Evolutionary conservation across 371 early-diverging fungal species (phyloP).

Genomic region (Rhizopus arrhizus): DNA sequence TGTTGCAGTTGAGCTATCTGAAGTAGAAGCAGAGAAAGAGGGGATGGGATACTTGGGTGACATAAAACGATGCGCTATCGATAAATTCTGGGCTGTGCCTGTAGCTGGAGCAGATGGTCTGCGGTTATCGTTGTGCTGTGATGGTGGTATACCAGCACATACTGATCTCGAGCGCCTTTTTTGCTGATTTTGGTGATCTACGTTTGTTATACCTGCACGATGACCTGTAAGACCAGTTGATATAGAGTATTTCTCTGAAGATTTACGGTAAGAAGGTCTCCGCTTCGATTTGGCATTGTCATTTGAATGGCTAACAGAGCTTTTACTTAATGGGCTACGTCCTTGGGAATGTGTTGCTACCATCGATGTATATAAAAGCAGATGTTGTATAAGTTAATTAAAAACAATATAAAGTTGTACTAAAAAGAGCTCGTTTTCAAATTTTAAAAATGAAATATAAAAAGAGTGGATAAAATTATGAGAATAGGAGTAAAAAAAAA

Average conservation of each 20-base stretch:
- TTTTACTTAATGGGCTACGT: too few relatives aligned
- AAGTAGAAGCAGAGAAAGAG: too few relatives aligned
- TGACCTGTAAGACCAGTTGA: neutral
- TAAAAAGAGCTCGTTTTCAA: too few relatives aligned
- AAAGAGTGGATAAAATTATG: too few relatives aligned
- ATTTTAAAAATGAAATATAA: too few relatives aligned
- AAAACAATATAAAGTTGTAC: too few relatives aligned
- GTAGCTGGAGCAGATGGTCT: constrained; percentile 20
- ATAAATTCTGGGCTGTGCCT: constrained; percentile 23
- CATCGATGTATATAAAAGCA: too few relatives aligned
- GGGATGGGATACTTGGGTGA: neutral
- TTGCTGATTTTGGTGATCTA: neutral
- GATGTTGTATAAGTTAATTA: too few relatives aligned
- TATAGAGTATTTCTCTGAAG: neutral
- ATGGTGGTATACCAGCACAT: neutral
- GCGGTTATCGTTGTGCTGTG: constrained; percentile 2
- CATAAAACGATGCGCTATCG: constrained; percentile 22
- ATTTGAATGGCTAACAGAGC: too few relatives aligned
- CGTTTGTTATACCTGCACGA: neutral
- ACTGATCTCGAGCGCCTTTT: constrained; percentile 8
- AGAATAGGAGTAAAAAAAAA: too few relatives aligned
- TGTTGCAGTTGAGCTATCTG: too few relatives aligned
- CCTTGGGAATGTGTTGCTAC: too few relatives aligned
- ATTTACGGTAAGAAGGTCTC: neutral
- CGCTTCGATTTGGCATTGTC: neutral